phyloP scores from a whole-genome alignment of 352 stramenopile species.

The Phytopythium delawarense region DNA sequence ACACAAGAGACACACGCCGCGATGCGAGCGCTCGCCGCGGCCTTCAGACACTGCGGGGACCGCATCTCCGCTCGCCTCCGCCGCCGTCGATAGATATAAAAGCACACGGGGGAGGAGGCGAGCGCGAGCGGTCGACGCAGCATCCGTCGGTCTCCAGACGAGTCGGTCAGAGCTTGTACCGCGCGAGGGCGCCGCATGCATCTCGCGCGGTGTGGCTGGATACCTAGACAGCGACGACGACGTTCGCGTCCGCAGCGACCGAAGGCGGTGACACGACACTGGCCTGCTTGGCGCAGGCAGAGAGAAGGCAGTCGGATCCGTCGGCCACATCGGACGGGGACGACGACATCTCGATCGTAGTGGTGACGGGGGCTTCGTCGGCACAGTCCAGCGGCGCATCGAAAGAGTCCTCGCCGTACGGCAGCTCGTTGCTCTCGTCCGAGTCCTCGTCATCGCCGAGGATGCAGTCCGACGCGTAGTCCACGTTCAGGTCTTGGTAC shows the following conservation, averaged over 20 bases:
- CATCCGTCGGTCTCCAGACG: neutral
- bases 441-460: conserved; percentile 50
- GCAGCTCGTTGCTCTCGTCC: conserved; percentile 52
- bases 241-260: neutral
- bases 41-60: neutral
- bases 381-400: conserved; percentile 34
- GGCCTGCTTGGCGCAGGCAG: conserved; percentile 17
- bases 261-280: neutral
- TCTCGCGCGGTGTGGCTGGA: neutral
- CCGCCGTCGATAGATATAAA: conserved; percentile 6
- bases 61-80: neutral
- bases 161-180: neutral
- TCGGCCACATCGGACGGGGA: conserved; percentile 61
- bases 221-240: conserved; percentile 4
- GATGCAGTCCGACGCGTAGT: conserved; percentile 70
- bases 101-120: conserved; percentile 1
- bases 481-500: conserved; percentile 61
- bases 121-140: neutral
- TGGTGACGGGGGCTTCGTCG: conserved; percentile 11
- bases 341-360: conserved; percentile 57
- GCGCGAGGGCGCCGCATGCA: neutral
- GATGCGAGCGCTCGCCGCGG: neutral
- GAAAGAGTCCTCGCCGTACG: conserved; percentile 61
- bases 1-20: neutral
- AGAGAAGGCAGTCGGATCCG: conserved; percentile 43